Evolutionary conservation across 305 asterid genomes (phyloP).

Genomic region (Fraxinus xanthoxyloides): DNA sequence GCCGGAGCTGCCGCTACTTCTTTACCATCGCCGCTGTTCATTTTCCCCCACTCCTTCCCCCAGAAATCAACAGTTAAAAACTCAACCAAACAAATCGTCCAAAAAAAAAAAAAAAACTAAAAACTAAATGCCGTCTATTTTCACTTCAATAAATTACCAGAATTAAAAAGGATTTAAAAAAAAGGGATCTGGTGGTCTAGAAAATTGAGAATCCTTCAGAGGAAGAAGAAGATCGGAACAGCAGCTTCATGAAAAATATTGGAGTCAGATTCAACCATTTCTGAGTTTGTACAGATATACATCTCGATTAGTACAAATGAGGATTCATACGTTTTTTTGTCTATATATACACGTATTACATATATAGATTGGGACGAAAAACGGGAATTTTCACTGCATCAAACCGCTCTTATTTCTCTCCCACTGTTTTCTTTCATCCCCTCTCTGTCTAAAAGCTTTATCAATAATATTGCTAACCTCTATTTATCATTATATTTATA

Average conservation of each 20-base stretch:
- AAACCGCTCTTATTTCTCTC: conserved; percentile 41
- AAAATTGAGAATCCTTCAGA: conserved; percentile 17
- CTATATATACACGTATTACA: conserved; percentile 27
- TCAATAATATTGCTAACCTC: conserved; percentile 37
- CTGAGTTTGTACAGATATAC: conserved; percentile 34
- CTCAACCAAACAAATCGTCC: conserved; percentile 19
- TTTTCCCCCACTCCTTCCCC: conserved; percentile 40
- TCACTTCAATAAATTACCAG: conserved; percentile 40
- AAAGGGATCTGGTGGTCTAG: conserved; percentile 33
- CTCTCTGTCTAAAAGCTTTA: conserved; percentile 26
- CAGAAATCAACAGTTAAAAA: conserved; percentile 17
- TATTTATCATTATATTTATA: conserved; percentile 23
- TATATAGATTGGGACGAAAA: conserved; percentile 33
- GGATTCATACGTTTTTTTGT: conserved; percentile 41
- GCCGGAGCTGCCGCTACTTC: conserved; percentile 71
- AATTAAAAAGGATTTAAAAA: conserved; percentile 21
- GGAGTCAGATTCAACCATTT: conserved; percentile 77
- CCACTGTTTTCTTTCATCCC: conserved; percentile 26
- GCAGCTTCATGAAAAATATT: conserved; percentile 52
- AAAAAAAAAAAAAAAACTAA: conserved; percentile 19
- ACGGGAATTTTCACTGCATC: conserved; percentile 33
- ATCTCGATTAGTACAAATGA: conserved; percentile 41
- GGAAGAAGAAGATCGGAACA: conserved; percentile 50
- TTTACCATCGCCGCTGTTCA: conserved; percentile 80
- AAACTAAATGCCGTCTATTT: conserved; percentile 19